Evolutionary conservation across 2,329 filamentous ascomycete species (phyloP).

Genomic region (Neofusicoccum sp.): DNA sequence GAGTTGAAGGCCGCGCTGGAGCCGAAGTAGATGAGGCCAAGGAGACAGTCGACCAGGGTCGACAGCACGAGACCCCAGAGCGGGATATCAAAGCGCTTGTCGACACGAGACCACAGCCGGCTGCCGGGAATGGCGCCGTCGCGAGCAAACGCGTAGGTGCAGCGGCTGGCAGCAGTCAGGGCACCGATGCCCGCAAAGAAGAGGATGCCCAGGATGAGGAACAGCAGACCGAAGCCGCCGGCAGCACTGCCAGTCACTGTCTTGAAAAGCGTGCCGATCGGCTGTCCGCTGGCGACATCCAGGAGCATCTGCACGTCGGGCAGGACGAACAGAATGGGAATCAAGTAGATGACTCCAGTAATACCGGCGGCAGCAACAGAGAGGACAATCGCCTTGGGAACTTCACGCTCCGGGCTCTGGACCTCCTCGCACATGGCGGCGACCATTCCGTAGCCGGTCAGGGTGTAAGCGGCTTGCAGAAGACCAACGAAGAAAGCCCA

Average conservation of each 20-base stretch:
- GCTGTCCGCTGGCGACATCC: conserved; percentile 67
- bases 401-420: conserved; percentile 65
- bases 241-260: conserved; percentile 68
- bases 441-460: conserved; percentile 69
- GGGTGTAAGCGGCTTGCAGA: conserved; percentile 62
- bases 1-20: conserved; percentile 74
- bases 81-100: conserved; percentile 65
- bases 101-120: conserved; percentile 63
- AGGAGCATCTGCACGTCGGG: conserved; percentile 65
- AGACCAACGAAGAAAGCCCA: conserved; percentile 74
- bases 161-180: conserved; percentile 70
- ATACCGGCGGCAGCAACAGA: conserved; percentile 66
- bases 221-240: conserved; percentile 72
- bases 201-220: conserved; percentile 73
- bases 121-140: conserved; percentile 73
- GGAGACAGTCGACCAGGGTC: conserved; percentile 64
- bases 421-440: conserved; percentile 72
- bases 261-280: conserved; percentile 74
- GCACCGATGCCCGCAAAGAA: conserved; percentile 75
- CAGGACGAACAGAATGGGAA: conserved; percentile 74
- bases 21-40: conserved; percentile 78
- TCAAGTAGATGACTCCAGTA: conserved; percentile 65
- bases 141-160: conserved; percentile 73
- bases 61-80: conserved; percentile 68
- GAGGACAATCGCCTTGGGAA: conserved; percentile 68